Evolutionary conservation across 2,329 filamentous ascomycete genomes (phyloP).

Genomic region (Talaromyces sp.): DNA sequence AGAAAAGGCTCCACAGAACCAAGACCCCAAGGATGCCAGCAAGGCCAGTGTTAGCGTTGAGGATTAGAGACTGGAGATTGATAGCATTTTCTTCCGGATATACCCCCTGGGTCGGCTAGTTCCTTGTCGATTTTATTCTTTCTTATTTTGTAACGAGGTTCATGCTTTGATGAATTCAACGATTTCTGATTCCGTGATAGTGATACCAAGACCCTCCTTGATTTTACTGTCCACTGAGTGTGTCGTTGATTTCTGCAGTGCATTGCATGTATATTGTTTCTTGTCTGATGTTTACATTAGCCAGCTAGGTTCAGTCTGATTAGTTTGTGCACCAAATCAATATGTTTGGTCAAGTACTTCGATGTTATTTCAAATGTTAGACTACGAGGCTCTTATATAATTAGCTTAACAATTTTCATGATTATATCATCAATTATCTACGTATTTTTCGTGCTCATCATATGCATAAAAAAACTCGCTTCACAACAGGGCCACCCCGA

Average conservation of each 20-base stretch:
- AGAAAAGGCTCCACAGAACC: conserved; percentile 14
- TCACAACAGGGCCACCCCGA: neutral
- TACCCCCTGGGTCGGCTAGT: neutral
- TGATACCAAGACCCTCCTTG: neutral
- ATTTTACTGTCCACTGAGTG: neutral
- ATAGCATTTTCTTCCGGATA: neutral
- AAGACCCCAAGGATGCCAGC: conserved; percentile 17
- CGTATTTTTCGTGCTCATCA: neutral
- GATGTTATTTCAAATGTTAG: too few species aligned
- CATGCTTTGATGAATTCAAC: neutral
- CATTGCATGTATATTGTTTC: neutral
- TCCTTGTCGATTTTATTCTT: neutral
- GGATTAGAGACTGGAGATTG: conserved; percentile 12
- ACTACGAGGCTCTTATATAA: neutral
- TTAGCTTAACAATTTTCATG: neutral
- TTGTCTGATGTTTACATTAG: neutral
- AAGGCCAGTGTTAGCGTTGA: conserved; percentile 19
- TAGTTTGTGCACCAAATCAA: neutral
- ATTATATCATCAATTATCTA: neutral
- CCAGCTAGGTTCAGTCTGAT: neutral
- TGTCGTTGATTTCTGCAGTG: neutral
- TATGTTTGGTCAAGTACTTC: neutral
- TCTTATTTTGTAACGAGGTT: neutral
- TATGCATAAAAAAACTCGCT: neutral
- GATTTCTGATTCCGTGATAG: conserved; percentile 6